These are phyloP conservation scores for Trichosanthes truncata DNA, from an alignment of 306 rosid species.

Conservation along the genomic window DNA sequence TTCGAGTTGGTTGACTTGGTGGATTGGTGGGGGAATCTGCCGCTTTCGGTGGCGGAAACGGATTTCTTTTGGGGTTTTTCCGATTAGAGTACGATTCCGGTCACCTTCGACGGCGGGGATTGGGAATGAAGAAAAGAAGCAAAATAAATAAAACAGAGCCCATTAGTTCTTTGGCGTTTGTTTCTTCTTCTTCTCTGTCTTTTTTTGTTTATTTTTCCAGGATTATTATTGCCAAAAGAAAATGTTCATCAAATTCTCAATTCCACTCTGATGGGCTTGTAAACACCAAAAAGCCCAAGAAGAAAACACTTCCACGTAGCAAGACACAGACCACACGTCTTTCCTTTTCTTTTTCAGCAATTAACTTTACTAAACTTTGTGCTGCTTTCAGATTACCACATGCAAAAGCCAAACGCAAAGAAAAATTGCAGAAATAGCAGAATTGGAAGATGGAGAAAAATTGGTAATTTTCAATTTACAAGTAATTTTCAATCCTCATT, in stretches of 20 bases:
- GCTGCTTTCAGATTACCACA: too few relatives aligned
- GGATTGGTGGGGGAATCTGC: conserved; percentile 45
- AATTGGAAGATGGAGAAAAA: too few relatives aligned
- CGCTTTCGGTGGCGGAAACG: conserved; percentile 1
- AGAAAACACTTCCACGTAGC: too few relatives aligned
- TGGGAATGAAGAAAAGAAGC: not conserved
- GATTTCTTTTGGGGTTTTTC: not conserved
- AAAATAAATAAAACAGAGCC: not conserved
- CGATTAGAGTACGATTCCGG: not conserved
- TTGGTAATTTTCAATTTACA: too few relatives aligned
- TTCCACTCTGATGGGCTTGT: too few relatives aligned
- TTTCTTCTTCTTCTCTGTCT: not conserved
- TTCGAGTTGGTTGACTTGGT: conserved; percentile 39
- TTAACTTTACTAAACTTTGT: too few relatives aligned
- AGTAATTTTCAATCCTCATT: too few relatives aligned
- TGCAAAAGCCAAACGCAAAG: too few relatives aligned
- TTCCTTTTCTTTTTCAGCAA: too few relatives aligned
- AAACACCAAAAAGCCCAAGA: too few relatives aligned
- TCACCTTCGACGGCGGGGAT: not conserved
- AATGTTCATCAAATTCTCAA: not conserved
- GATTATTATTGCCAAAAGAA: not conserved
- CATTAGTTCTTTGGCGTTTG: not conserved
- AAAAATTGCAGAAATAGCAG: too few relatives aligned
- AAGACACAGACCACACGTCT: too few relatives aligned
- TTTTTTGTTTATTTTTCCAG: not conserved